These are phyloP conservation scores for Arabis hirsuta DNA, from an alignment of 345 rosid species.

Conservation along the genomic window DNA sequence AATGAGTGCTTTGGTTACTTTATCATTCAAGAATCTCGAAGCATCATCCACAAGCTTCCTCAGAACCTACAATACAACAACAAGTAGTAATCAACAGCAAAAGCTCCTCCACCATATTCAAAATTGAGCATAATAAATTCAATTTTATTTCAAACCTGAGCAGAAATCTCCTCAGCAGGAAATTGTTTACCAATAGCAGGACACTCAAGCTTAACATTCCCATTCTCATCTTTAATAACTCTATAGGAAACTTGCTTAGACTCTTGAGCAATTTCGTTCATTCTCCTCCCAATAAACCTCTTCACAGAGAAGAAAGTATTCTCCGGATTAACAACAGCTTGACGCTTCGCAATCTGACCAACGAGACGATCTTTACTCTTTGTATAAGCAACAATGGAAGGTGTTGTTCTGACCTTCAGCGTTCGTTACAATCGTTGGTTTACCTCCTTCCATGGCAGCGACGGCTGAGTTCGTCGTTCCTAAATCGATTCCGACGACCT, in stretches of 20 bases:
- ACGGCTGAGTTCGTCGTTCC: conserved; percentile 99
- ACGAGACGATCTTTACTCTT: conserved; percentile 86
- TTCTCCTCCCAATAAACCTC: conserved; percentile 98
- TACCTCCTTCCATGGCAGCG: conserved; percentile 99
- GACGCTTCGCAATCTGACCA: conserved; percentile 97
- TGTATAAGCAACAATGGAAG: conserved; percentile 94
- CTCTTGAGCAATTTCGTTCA: conserved; percentile 94
- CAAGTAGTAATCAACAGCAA: not conserved
- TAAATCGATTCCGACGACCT: conserved; percentile 92
- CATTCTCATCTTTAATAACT: conserved; percentile 88
- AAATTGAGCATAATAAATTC: too few relatives aligned
- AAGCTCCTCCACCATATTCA: too few relatives aligned
- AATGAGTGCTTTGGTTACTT: conserved; percentile 70
- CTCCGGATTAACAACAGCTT: conserved; percentile 98
- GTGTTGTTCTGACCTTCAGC: conserved; percentile 98
- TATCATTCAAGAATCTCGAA: conserved; percentile 67
- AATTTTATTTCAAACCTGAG: conserved; percentile 61
- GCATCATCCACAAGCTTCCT: conserved; percentile 99
- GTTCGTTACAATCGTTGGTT: conserved; percentile 93
- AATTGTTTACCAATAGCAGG: conserved; percentile 92
- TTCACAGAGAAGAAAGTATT: conserved; percentile 97
- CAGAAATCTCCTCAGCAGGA: conserved; percentile 98
- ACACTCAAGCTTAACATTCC: conserved; percentile 93
- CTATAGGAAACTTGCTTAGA: conserved; percentile 88
- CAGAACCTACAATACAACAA: conserved; percentile 59